Conservation (phyloP, 257 asterid genomes). For the Rauvolfia tetraphylla region DNA sequence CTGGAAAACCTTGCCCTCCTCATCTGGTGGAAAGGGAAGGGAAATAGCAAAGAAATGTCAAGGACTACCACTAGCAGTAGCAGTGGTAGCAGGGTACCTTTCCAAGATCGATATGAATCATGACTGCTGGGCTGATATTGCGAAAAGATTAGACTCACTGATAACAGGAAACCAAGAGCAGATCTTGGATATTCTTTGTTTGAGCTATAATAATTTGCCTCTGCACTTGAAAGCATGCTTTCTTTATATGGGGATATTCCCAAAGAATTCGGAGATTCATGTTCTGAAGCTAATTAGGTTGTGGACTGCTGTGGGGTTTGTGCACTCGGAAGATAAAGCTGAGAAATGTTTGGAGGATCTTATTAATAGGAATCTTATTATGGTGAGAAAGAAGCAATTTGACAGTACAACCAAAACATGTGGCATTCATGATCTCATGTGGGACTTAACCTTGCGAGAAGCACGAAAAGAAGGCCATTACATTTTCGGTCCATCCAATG, state of each 20-base stretch:
- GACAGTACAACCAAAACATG: background rate
- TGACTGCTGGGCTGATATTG: too few relatives aligned
- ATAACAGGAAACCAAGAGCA: background rate
- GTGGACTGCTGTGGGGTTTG: slow-evolving; percentile 1
- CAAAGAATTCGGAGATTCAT: background rate
- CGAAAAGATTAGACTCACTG: background rate
- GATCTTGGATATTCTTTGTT: background rate
- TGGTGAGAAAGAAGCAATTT: background rate
- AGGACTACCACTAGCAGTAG: background rate
- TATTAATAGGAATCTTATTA: background rate
- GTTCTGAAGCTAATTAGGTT: background rate
- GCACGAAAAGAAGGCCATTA: background rate
- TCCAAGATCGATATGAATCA: too few relatives aligned
- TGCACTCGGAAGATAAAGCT: background rate
- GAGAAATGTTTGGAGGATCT: background rate
- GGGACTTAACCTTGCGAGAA: background rate
- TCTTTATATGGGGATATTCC: background rate
- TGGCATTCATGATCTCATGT: background rate
- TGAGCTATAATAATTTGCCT: slow-evolving; percentile 2
- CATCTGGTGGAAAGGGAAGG: background rate
- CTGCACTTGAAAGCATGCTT: background rate
- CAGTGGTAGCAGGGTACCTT: background rate
- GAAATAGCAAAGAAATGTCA: background rate
- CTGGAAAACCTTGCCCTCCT: background rate
- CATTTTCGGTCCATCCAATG: background rate